phyloP scores from a whole-genome alignment of 768 basidiomycete genomes.

The Dacryopinax primogenitus region DNA sequence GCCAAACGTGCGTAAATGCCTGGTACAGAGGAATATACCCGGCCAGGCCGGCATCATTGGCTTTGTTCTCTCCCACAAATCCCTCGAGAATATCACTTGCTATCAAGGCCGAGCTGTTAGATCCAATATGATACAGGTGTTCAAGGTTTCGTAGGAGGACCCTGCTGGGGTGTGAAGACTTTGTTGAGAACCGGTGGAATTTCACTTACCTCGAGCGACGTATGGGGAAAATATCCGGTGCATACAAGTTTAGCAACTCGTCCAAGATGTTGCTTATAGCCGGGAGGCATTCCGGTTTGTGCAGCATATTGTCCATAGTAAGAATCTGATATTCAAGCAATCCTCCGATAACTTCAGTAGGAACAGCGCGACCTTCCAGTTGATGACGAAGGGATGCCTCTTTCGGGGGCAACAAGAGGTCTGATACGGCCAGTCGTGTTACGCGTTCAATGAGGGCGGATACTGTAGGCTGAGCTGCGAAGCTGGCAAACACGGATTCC shows the following conservation, averaged over 20 bases:
- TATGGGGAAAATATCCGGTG: slow-evolving; percentile 14
- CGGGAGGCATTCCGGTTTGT: slow-evolving; percentile 15
- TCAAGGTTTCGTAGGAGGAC: slow-evolving; percentile 45
- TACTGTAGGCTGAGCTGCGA: not conserved
- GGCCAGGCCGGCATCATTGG: slow-evolving; percentile 23
- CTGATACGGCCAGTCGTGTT: slow-evolving; percentile 18
- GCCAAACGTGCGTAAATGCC: slow-evolving; percentile 49
- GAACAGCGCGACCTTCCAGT: not conserved
- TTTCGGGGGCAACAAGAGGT: slow-evolving; percentile 16
- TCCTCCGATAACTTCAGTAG: slow-evolving; percentile 15
- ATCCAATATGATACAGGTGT: slow-evolving; percentile 33
- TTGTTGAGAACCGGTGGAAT: not conserved
- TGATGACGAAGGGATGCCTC: slow-evolving; percentile 5
- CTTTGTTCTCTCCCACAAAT: slow-evolving; percentile 22
- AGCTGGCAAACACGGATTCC: not conserved
- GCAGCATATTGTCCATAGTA: slow-evolving; percentile 17
- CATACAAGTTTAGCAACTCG: slow-evolving; percentile 16
- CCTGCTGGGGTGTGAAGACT: slow-evolving; percentile 22
- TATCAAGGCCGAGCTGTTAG: slow-evolving; percentile 21
- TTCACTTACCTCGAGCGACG: slow-evolving; percentile 26
- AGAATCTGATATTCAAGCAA: slow-evolving; percentile 22
- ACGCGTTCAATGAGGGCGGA: slow-evolving; percentile 10
- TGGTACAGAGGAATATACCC: slow-evolving; percentile 30
- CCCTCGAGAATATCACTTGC: slow-evolving; percentile 5
- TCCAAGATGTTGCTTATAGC: slow-evolving; percentile 16